Evolutionary conservation across 2,329 filamentous ascomycete species (phyloP).

Genomic region (Metarhizium brunneum): DNA sequence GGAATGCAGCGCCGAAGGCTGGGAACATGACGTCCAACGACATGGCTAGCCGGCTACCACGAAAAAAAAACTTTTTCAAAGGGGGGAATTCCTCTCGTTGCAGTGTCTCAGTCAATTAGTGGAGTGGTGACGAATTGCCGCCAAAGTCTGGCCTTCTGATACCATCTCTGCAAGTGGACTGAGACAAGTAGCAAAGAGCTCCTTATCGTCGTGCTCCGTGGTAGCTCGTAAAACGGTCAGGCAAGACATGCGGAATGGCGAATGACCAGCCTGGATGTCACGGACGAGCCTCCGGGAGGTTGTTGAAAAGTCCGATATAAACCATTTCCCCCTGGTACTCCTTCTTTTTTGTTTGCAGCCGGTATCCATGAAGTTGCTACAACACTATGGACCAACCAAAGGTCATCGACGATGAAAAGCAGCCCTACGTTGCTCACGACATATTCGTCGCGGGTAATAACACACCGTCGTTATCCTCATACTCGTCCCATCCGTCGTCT

Average conservation of each 20-base stretch:
- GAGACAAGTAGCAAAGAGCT: neutral
- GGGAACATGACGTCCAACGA: neutral
- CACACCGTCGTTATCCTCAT: neutral
- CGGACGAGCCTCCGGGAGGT: neutral
- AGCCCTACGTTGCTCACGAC: neutral
- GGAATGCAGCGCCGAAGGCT: neutral
- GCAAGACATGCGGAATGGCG: neutral
- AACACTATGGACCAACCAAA: neutral
- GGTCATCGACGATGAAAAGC: neutral
- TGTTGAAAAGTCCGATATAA: neutral
- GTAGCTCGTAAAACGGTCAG: neutral
- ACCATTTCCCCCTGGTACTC: neutral
- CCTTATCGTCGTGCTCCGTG: neutral
- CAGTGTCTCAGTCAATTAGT: neutral
- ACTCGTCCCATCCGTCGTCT: neutral
- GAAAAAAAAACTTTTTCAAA: neutral
- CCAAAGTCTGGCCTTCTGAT: neutral
- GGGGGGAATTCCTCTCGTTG: neutral
- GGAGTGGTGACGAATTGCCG: neutral
- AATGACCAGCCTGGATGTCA: neutral
- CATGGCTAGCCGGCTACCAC: too few relatives aligned
- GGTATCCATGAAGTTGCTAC: neutral
- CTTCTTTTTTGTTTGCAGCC: neutral
- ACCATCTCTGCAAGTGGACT: neutral
- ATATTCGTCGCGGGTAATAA: neutral